Evolutionary conservation across 257 asterid genomes (phyloP).

Genomic region (Misopates orontium): DNA sequence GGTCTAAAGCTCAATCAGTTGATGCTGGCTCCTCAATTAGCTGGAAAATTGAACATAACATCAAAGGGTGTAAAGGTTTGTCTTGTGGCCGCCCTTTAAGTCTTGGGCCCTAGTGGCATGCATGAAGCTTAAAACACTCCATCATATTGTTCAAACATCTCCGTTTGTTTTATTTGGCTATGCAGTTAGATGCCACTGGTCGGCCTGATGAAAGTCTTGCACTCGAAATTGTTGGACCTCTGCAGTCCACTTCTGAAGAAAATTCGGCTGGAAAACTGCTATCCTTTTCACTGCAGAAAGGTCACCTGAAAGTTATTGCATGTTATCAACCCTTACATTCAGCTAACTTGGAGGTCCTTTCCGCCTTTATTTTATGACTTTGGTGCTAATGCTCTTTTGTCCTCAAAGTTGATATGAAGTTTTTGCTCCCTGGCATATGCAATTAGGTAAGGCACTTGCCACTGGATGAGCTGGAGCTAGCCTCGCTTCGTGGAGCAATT

Average conservation of each 20-base stretch:
- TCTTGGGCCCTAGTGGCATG: not conserved
- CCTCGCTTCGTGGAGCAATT: constrained; percentile 93
- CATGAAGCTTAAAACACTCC: no score
- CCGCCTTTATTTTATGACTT: constrained; percentile 21
- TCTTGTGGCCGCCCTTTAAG: constrained; percentile 22
- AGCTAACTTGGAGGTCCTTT: constrained; percentile 85
- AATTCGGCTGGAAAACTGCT: constrained; percentile 68
- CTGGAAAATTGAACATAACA: constrained; percentile 79
- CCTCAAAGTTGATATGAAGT: constrained; percentile 19
- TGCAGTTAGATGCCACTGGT: constrained; percentile 95
- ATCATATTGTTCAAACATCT: no score
- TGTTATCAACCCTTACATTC: constrained; percentile 83
- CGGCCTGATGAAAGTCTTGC: constrained; percentile 97
- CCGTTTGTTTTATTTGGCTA: constrained; percentile 29
- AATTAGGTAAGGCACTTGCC: constrained; percentile 89
- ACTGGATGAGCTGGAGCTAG: constrained; percentile 96
- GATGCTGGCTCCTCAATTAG: constrained; percentile 97
- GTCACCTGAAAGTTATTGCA: constrained; percentile 86
- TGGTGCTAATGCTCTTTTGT: constrained; percentile 19
- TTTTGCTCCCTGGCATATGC: constrained; percentile 32
- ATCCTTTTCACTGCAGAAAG: constrained; percentile 93
- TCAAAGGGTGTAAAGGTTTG: constrained; percentile 78
- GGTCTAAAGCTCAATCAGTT: constrained; percentile 94
- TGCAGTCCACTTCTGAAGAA: constrained; percentile 82
- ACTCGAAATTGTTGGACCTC: constrained; percentile 83